phyloP scores from a whole-genome alignment of 345 rosid species.

The Gossypium rotundifolium region DNA sequence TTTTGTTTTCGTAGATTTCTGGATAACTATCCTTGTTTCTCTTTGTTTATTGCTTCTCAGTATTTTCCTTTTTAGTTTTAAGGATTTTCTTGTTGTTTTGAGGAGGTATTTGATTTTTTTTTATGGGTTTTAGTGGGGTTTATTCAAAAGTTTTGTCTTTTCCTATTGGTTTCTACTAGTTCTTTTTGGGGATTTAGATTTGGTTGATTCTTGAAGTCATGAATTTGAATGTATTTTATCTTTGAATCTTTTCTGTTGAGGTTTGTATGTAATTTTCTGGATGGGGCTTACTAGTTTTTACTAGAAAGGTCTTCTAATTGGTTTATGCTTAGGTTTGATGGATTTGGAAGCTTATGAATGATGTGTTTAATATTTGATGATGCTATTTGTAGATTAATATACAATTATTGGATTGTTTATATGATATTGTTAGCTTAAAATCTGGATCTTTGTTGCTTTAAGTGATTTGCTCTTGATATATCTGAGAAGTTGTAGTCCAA shows the following conservation, averaged over 20 bases:
- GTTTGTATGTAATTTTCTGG: background rate
- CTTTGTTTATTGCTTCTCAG: background rate
- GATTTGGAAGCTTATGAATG: background rate
- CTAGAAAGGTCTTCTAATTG: background rate
- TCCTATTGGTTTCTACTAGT: background rate
- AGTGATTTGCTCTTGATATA: background rate
- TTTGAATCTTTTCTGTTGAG: constrained; percentile 3
- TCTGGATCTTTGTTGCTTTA: constrained; percentile 1
- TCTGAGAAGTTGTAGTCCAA: background rate
- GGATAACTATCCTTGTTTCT: background rate
- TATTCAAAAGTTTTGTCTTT: background rate
- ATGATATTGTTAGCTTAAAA: background rate
- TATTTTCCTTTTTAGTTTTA: background rate
- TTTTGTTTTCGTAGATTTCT: constrained; percentile 10
- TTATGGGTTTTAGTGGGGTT: background rate
- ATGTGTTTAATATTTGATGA: background rate
- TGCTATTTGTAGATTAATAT: background rate
- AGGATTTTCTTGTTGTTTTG: background rate
- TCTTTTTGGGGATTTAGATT: background rate
- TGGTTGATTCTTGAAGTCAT: background rate
- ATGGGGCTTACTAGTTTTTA: background rate
- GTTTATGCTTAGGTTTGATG: background rate
- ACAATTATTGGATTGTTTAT: background rate
- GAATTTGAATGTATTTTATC: background rate
- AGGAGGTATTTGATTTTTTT: constrained; percentile 2